A percentile compares a stretch with the other conserved stretches of the same genome.
Conservation (phyloP, 305 asterid species). For the Fraxinus dipetala region DNA sequence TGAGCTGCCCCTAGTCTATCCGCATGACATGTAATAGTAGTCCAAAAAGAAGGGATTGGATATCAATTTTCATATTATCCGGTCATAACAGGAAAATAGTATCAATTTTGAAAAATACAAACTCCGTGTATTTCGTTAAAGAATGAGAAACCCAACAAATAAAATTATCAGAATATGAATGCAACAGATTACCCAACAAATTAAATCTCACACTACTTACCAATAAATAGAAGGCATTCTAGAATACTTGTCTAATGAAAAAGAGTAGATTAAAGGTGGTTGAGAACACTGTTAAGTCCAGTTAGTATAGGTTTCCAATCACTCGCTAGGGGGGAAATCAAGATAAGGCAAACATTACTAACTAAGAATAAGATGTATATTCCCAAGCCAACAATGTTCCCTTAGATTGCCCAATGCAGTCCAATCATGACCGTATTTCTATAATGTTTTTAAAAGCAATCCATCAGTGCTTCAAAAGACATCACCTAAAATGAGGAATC, state of each 20-base stretch:
- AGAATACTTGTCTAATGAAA: neutral
- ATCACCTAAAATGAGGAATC: neutral
- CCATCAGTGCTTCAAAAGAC: neutral
- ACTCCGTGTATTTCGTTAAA: neutral
- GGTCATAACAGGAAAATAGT: neutral
- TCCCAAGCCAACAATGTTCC: neutral
- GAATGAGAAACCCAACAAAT: neutral
- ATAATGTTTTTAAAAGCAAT: neutral
- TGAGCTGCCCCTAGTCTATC: neutral
- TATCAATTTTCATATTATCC: neutral
- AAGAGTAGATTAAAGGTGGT: neutral
- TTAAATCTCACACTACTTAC: neutral
- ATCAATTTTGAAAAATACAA: neutral
- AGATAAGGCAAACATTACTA: neutral
- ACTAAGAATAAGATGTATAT: neutral
- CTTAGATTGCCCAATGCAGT: neutral
- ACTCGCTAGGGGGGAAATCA: neutral
- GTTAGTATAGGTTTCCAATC: neutral
- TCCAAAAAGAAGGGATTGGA: neutral
- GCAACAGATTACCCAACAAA: neutral
- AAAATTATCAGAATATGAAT: neutral
- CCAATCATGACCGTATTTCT: neutral
- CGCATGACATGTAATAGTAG: neutral
- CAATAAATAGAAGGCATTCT: neutral
- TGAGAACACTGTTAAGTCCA: neutral